Evolutionary conservation across 768 basidiomycete species (phyloP).

Genomic region (Xerocomellus amylosporus): DNA sequence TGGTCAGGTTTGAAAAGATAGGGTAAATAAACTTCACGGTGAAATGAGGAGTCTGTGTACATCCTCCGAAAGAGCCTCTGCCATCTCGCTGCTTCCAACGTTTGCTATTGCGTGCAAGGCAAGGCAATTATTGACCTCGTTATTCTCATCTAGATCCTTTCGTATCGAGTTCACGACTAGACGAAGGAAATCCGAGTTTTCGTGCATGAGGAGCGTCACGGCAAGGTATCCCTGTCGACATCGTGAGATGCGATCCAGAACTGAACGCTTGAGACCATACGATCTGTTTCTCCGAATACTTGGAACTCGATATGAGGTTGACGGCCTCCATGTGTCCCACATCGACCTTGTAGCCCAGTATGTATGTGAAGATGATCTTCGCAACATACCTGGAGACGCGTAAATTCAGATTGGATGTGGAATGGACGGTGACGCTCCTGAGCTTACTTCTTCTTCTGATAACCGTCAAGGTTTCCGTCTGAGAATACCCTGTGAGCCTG

Average conservation of each 20-base stretch:
- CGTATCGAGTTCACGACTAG: slow-evolving; percentile 97
- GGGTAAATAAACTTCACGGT: slow-evolving; percentile 53
- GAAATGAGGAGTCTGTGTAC: slow-evolving; percentile 94
- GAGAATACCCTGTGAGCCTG: slow-evolving; percentile 6
- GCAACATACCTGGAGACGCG: slow-evolving; percentile 76
- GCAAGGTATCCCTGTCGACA: slow-evolving; percentile 87
- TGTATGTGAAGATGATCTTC: slow-evolving; percentile 99
- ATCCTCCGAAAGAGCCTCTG: slow-evolving; percentile 89
- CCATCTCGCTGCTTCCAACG: slow-evolving; percentile 97
- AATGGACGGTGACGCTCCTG: slow-evolving; percentile 8
- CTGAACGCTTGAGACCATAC: slow-evolving; percentile 46
- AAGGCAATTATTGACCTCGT: slow-evolving; percentile 93
- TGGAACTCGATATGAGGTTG: slow-evolving; percentile 91
- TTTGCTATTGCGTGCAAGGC: slow-evolving; percentile 98
- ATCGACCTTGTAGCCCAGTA: slow-evolving; percentile 98
- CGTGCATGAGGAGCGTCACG: slow-evolving; percentile 95
- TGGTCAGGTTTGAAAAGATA: slow-evolving; percentile 5
- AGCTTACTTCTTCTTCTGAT: slow-evolving; percentile 88
- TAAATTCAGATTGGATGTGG: slow-evolving; percentile 16
- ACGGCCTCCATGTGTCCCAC: slow-evolving; percentile 99
- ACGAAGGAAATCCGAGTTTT: slow-evolving; percentile 95
- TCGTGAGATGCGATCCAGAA: slow-evolving; percentile 1
- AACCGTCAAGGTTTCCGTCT: slow-evolving; percentile 87
- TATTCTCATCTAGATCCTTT: slow-evolving; percentile 93
- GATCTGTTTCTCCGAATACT: slow-evolving; percentile 99